Base-by-base conservation (phyloP, 2,329 filamentous ascomycete species). In the Sclerotiophoma versabilis region DNA sequence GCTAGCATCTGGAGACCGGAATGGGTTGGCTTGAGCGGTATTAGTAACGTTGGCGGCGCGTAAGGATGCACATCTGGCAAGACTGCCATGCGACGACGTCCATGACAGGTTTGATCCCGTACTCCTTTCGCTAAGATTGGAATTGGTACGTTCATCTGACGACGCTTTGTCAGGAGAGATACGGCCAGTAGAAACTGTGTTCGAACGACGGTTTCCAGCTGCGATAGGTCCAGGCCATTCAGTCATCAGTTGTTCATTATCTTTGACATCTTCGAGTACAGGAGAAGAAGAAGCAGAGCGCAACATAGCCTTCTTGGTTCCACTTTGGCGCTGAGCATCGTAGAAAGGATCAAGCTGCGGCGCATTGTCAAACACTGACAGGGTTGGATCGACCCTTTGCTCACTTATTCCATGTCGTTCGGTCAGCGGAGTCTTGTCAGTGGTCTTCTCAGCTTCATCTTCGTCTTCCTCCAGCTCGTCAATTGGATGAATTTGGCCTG, bases 401-500 rank as follows among this genome's bases (percentile, higher is more conserved):
- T 73, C 66, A 26, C 50, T 33, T 69, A 72, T 73, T 36, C 72
- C 70, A 9, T 57, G 58, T 15, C 61, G 54, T 22, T 37, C 44
- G 6, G 55, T 60, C 20, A 64, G 42, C 1, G 54, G 51, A 7
- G 55, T 58, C 14, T 58, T 50, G 11, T 70, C 66, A 19, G 58
- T 64, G 1, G 51, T 27, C 14, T 58, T 48, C 6, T 69, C 66
- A n/a, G 55, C 59, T 3, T 54, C 57, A 5, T 68, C 57, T 14
- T 68, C 66, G 8, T 62, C 49, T 58, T 87, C 85, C 54, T 87
- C 85, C 11, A 81, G 74, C 65, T 86, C 84, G 30, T 86, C 84
- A 38, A 88, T 88, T 0, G 84, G 83, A 65, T 87, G 85, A 22
- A 88, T 88, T 20, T 79, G 75, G 3, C 81, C 81, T 26, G 82